Percentiles rank a stretch among this genome's conserved stretches.
These are phyloP conservation scores for Orychophragmus violaceus DNA, from an alignment of 345 rosid genomes.

Conservation along the genomic window DNA sequence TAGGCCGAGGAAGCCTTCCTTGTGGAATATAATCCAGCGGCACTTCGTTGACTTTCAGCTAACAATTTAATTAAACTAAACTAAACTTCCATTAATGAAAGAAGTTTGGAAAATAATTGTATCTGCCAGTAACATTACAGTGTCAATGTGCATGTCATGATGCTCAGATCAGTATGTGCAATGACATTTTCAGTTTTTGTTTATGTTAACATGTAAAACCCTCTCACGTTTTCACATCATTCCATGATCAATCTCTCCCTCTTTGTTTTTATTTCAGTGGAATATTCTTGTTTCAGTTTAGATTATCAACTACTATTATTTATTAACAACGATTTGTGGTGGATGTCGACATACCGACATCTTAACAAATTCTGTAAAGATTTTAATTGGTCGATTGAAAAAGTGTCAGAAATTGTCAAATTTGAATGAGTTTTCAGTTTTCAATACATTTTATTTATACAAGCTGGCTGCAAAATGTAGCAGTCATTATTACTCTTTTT, in stretches of 20 bases:
- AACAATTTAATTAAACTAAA: not conserved
- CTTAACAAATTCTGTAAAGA: not conserved
- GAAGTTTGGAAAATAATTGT: not conserved
- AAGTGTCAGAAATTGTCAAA: not conserved
- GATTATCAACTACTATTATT: no score
- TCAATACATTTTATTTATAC: not conserved
- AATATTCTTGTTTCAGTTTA: not conserved
- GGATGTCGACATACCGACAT: no score
- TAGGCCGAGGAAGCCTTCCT: not conserved
- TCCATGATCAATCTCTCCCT: not conserved
- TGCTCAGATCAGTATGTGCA: no score
- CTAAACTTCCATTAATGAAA: not conserved
- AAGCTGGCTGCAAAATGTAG: not conserved
- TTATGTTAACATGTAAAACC: not conserved
- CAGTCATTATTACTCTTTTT: not conserved
- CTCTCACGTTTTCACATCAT: constrained; percentile 10
- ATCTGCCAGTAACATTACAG: constrained; percentile 7
- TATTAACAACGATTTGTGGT: not conserved
- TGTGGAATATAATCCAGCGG: not conserved
- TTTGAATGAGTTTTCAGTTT: not conserved
- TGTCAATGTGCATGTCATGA: no score
- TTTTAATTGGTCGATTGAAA: not conserved
- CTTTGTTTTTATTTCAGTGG: no score
- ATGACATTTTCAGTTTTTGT: not conserved
- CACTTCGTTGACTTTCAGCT: not conserved